Base-by-base conservation (phyloP, 768 basidiomycete species). In the Xerocomus brunneocitrinus region DNA sequence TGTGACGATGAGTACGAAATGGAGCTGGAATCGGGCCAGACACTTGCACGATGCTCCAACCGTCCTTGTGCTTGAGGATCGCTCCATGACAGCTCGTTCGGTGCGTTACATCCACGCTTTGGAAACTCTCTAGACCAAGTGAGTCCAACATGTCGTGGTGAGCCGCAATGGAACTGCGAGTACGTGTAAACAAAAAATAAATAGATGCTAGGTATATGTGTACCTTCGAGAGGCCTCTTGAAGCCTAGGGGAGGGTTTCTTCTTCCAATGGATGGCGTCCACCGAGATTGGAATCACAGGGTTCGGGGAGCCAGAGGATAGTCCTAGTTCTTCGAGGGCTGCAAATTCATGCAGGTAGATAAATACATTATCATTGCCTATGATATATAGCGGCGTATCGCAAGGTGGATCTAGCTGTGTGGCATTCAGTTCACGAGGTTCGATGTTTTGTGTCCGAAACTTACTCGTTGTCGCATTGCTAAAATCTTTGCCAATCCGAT, bases 401-500 rank as follows among this genome's bases (percentile, higher is more conserved):
- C 83, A 80, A 2, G 80, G 79, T 8, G 88, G 84, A 46, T 80
- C 64, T 50, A 93, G 77, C 91, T 91, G 44, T 10, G 31, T 27
- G 31, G 49, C n/a, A 24, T 39, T 62, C 36, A 58, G 41, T 45
- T 24, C 25, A 13, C 8, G 12, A 25, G 10, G 14, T 34, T 16
- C 5, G 0, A 47, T 19, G 35, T 13, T 12, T 55, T 8, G 1
- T 28, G 4, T 36, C 3, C 0, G 16, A 49, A 22, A 12, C 69
- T 39, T 55, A 92, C 95, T 70, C 75, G 72, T 49, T 76, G 78
- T 50, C 95, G 79, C 72, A 85, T 81, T 0, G 81, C 74, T 16
- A 98, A 74, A 8, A 98, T 72, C 53, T 83, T 82, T 0, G 84
- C 77, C 32, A 95, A 67, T 8, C 95, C 95, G 38, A 87, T 79